These are phyloP conservation scores for Ceratocystiopsis minuta DNA, from an alignment of 2,329 filamentous ascomycete species.

Conservation along the genomic window DNA sequence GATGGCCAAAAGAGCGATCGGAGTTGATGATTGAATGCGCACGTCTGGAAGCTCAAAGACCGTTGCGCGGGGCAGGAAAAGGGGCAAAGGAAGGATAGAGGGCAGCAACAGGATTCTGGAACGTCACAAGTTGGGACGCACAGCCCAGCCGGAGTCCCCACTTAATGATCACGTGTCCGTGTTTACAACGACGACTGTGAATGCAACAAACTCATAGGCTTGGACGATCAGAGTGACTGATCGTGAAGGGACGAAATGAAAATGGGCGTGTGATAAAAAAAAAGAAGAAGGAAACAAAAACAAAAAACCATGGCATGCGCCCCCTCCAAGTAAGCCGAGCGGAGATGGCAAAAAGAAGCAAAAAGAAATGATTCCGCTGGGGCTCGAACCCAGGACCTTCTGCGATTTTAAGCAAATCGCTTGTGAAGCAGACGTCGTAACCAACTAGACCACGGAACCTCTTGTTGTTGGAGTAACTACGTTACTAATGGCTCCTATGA, in stretches of 20 bases:
- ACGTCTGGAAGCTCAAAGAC: too few species aligned
- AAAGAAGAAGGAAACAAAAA: not conserved
- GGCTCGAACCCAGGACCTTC: constrained; percentile 13
- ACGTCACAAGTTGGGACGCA: too few species aligned
- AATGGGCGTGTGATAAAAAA: not conserved
- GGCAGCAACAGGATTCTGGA: not conserved
- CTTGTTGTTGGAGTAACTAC: not conserved
- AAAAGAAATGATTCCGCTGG: constrained; percentile 10
- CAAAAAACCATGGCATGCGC: not conserved
- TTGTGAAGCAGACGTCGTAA: constrained; percentile 13
- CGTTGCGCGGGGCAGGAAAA: not conserved
- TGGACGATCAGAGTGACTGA: too few species aligned
- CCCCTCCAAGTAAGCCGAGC: too few species aligned
- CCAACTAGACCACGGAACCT: constrained; percentile 13
- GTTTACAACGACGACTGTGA: not conserved
- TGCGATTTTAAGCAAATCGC: constrained; percentile 6
- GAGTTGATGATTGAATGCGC: too few species aligned
- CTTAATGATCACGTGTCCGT: too few species aligned
- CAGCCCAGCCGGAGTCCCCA: too few species aligned
- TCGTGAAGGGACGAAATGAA: too few species aligned
- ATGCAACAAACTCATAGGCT: not conserved
- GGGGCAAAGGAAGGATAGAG: not conserved
- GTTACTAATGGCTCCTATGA: not conserved
- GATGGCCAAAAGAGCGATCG: too few species aligned
- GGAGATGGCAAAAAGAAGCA: not conserved